Evolutionary conservation across 2,329 filamentous ascomycete genomes (phyloP).

Genomic region (Emericellopsis atlantica): DNA sequence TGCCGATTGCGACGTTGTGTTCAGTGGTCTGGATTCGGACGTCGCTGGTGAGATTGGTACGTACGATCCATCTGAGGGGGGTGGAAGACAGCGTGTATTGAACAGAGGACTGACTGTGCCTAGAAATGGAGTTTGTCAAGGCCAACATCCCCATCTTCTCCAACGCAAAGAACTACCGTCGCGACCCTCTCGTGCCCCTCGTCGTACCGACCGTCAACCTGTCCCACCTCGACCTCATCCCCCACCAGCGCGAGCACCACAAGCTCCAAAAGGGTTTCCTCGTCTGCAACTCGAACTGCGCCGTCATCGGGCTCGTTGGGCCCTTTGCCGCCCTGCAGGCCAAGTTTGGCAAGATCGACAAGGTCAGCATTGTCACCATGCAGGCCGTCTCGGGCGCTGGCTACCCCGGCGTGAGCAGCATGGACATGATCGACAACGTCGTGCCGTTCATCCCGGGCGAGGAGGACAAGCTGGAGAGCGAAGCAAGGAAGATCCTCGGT

Average conservation of each 20-base stretch:
- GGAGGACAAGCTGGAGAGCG: constrained; percentile 91
- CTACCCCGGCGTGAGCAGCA: constrained; percentile 78
- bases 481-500: constrained; percentile 91
- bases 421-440: constrained; percentile 95
- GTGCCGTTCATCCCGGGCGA: constrained; percentile 89
- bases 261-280: constrained; percentile 74
- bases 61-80: constrained; percentile 12
- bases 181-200: constrained; percentile 78
- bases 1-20: constrained; percentile 81
- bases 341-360: constrained; percentile 71
- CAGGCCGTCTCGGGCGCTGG: constrained; percentile 91
- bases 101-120: neutral
- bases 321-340: constrained; percentile 84
- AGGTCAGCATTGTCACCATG: constrained; percentile 73
- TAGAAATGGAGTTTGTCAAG: constrained; percentile 78
- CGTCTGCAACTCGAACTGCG: constrained; percentile 97
- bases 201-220: constrained; percentile 95
- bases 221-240: constrained; percentile 72
- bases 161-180: constrained; percentile 95
- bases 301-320: constrained; percentile 90
- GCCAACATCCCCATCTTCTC: constrained; percentile 88
- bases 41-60: constrained; percentile 83
- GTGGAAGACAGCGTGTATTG: neutral
- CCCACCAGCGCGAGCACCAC: constrained; percentile 69
- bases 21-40: constrained; percentile 85